These are phyloP conservation scores for Arthrinium phaeospermum DNA, from an alignment of 2,329 filamentous ascomycete species.

Conservation along the genomic window DNA sequence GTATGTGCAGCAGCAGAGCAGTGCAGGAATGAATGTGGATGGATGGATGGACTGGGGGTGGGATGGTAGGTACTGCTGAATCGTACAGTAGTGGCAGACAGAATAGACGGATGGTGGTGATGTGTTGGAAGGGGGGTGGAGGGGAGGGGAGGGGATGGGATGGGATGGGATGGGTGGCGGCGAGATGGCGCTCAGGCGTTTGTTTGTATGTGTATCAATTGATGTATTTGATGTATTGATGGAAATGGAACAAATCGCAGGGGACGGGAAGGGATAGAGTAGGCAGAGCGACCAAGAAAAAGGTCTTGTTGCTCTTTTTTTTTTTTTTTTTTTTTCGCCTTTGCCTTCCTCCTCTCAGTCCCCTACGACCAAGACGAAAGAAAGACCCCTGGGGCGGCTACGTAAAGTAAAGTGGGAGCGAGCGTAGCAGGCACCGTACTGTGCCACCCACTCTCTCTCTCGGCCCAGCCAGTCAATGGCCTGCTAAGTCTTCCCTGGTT, in stretches of 20 bases:
- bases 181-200: slow-evolving; percentile 12
- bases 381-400: slow-evolving; percentile 17
- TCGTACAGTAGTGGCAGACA: slow-evolving; percentile 14
- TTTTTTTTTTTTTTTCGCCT: neutral
- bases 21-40: slow-evolving; percentile 17
- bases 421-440: neutral
- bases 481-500: neutral
- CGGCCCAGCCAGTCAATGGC: neutral
- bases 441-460: slow-evolving; percentile 5
- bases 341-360: neutral
- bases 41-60: slow-evolving; percentile 1
- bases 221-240: neutral
- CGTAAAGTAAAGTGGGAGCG: slow-evolving; percentile 10
- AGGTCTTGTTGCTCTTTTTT: neutral
- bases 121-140: slow-evolving; percentile 7
- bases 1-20: neutral
- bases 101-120: slow-evolving; percentile 10
- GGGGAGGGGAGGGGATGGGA: neutral
- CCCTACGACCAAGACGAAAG: neutral
- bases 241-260: neutral
- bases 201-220: neutral
- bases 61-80: slow-evolving; percentile 3
- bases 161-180: neutral
- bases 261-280: neutral
- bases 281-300: neutral